phyloP scores from a whole-genome alignment of 495 filamentous ascomycete species.

The Aspergillus panamensis region DNA sequence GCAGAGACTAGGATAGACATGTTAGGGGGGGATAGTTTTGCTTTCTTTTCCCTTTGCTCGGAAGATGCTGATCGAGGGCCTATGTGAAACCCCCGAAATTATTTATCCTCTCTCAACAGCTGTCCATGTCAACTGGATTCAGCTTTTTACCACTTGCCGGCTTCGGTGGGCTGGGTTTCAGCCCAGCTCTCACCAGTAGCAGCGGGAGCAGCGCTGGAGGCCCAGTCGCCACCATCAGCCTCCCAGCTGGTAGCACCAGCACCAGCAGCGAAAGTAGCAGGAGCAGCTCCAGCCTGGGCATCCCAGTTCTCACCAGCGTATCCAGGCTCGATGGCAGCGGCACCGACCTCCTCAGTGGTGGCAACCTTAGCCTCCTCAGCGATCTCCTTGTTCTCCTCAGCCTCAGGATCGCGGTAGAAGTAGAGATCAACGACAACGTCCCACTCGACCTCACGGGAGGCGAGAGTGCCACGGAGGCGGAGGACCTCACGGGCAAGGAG shows the following conservation, averaged over 20 bases:
- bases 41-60: conserved; percentile 9
- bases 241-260: conserved; percentile 73
- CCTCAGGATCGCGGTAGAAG: conserved; percentile 99
- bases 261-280: conserved; percentile 56
- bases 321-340: conserved; percentile 72
- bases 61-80: conserved; percentile 17
- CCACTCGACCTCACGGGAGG: conserved; percentile 92
- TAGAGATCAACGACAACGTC: conserved; percentile 99
- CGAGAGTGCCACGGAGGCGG: conserved; percentile 92
- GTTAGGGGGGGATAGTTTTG: conserved; percentile 35
- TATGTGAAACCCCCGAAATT: conserved; percentile 16
- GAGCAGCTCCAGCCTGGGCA: conserved; percentile 55
- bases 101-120: conserved; percentile 31
- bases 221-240: conserved; percentile 70
- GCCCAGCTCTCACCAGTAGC: conserved; percentile 66
- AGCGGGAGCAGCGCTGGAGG: conserved; percentile 55
- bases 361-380: conserved; percentile 62
- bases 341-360: conserved; percentile 78
- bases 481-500: conserved; percentile 99
- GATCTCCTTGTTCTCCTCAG: conserved; percentile 94
- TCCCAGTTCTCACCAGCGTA: conserved; percentile 63
- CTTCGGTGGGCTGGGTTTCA: conserved; percentile 52
- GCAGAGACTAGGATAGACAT: conserved; percentile 50
- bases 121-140: conserved; percentile 28
- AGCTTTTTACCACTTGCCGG: conserved; percentile 60